Base-by-base conservation (phyloP, 306 rosid genomes). In the Carpinus fangiana region DNA sequence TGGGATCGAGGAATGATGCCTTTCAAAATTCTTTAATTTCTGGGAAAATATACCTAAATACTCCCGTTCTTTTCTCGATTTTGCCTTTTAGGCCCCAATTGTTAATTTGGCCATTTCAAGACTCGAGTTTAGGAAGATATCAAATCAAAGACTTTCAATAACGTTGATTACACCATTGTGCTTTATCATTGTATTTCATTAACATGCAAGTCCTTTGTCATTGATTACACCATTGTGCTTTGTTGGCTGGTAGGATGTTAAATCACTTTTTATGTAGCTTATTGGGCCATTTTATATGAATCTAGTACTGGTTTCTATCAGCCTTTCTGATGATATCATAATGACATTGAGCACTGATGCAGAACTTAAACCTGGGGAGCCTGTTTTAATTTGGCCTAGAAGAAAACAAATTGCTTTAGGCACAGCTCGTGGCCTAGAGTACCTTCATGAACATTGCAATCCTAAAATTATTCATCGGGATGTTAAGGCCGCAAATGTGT, bases 391-490 rank as follows among this genome's bases (percentile, higher is more conserved):
- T 73, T 96, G 99, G 99, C 90, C 97, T 65, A 93, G 90, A 8
- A 90, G 99, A 88, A 93, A 96, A 80, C 82, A 81, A 72, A 96
- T 96, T 79, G 97, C 99, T 70, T 78, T 96, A 73, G 99, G 99
- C 76, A 93, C 99, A 16, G 98, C 99, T 55, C 97, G 99, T 54
- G 99, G 99, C 54, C 83, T 96, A 62, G 98, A 96, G 89, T 96
- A 96, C 78, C 96, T 96, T 57, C 99, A 96, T 3, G 96, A 93
- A 81, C 99, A 96, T 91, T 96, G 99, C 88, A 93, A 91, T 82
- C 99, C 99, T 23, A 96, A 96, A 86, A 96, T 96, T 80, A 96
- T 96, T 82, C 99, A 96, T 82, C 92, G 99, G 65, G 99, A 96
- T 82, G 99, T 96, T 80, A 96, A 96, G 92, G 99, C 99, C 12